A percentile compares a stretch with the other conserved stretches of the same genome.
Evolutionary conservation across 2,329 filamentous ascomycete species (phyloP).

Genomic region (Colletotrichum filicis): DNA sequence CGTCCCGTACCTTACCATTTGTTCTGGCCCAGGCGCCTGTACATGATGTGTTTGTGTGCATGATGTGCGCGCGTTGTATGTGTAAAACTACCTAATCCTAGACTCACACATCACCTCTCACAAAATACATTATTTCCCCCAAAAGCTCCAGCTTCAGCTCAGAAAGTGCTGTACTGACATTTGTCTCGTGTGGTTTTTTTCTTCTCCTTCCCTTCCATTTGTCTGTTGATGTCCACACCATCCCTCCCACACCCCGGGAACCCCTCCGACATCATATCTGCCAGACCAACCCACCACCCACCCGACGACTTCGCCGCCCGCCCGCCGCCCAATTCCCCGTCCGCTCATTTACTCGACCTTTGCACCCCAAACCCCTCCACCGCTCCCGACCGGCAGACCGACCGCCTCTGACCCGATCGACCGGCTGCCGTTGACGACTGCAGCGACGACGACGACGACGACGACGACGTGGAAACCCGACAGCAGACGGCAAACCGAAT

Average conservation of each 20-base stretch:
- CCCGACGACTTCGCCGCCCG: neutral
- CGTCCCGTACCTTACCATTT: neutral
- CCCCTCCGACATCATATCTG: neutral
- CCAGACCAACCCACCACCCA: neutral
- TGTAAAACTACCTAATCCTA: neutral
- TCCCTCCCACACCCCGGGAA: neutral
- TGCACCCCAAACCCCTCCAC: constrained; percentile 26
- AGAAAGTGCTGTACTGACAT: neutral
- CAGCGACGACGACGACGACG: neutral
- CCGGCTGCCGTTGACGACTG: constrained; percentile 18
- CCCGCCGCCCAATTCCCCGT: constrained; percentile 4
- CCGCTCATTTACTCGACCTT: constrained; percentile 19
- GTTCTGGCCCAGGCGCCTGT: neutral
- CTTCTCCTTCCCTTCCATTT: neutral
- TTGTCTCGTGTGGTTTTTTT: neutral
- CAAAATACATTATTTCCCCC: neutral
- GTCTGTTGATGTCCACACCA: neutral
- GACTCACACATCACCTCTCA: neutral
- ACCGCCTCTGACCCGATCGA: constrained; percentile 4
- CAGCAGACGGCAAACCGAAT: neutral
- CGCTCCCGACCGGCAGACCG: constrained; percentile 3
- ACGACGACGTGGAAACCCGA: neutral
- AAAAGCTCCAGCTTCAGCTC: neutral
- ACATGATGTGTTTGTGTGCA: neutral
- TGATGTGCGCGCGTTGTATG: neutral